Evolutionary conservation across 768 basidiomycete species (phyloP).

Genomic region (Tubosaeta sp.): DNA sequence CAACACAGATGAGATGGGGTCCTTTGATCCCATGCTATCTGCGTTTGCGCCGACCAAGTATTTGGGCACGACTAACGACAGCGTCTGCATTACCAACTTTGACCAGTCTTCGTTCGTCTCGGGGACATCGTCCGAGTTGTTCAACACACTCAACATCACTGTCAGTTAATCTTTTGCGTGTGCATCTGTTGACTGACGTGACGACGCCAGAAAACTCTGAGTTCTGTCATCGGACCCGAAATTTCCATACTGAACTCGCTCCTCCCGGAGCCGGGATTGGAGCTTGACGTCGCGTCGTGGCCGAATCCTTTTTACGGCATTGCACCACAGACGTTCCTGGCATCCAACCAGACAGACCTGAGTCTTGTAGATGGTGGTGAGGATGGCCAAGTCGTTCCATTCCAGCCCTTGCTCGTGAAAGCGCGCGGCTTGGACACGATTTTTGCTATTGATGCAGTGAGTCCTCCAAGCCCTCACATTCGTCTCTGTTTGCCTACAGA

Average conservation of each 20-base stretch:
- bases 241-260: constrained; percentile 15
- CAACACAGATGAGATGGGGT: constrained; percentile 36
- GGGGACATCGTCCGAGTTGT: constrained; percentile 38
- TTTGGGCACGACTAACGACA: constrained; percentile 37
- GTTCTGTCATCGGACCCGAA: constrained; percentile 8
- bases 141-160: constrained; percentile 28
- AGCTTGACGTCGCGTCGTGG: constrained; percentile 30
- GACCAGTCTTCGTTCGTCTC: constrained; percentile 35
- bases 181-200: neutral
- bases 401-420: constrained; percentile 47
- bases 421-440: constrained; percentile 46
- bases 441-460: constrained; percentile 44
- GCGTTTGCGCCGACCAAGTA: constrained; percentile 45
- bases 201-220: constrained; percentile 9
- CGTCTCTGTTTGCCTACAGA: neutral
- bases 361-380: constrained; percentile 39
- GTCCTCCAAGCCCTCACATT: neutral
- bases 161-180: too few species aligned
- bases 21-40: constrained; percentile 39
- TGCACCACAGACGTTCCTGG: constrained; percentile 32
- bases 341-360: constrained; percentile 30
- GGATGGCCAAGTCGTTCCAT: constrained; percentile 41
- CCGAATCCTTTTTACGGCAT: constrained; percentile 39
- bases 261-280: constrained; percentile 23
- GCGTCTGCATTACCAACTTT: constrained; percentile 31